Evolutionary conservation across 2,329 filamentous ascomycete genomes (phyloP).

Genomic region (Pseudocercospora vitis): DNA sequence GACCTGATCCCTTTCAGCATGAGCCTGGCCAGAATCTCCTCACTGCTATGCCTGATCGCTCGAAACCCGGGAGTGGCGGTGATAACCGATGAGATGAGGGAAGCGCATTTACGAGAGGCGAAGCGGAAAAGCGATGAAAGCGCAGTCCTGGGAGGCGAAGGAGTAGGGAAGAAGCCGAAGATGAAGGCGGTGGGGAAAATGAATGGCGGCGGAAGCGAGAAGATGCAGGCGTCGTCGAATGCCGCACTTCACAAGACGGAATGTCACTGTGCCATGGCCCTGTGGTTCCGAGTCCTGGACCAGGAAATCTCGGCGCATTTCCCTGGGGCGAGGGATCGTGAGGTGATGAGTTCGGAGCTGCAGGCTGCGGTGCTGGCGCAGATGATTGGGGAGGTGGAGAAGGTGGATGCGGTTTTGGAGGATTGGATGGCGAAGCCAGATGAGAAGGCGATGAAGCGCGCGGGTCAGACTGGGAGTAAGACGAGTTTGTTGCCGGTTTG

Average conservation of each 20-base stretch:
- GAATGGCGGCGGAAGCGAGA: no score
- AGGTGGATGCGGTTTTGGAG: background rate
- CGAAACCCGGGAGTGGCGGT: background rate
- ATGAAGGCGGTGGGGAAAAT: background rate
- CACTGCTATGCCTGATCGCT: background rate
- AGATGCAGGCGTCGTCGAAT: no score
- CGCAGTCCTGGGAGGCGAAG: background rate
- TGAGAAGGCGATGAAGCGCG: background rate
- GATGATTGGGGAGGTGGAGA: background rate
- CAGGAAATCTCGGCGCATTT: background rate
- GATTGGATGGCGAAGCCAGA: background rate
- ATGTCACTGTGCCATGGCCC: background rate
- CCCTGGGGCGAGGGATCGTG: background rate
- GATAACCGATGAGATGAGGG: background rate
- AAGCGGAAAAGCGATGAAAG: background rate
- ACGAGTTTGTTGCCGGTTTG: background rate
- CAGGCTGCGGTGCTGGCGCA: background rate
- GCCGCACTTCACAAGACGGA: background rate
- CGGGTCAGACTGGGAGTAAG: background rate
- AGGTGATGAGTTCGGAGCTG: background rate
- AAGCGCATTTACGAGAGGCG: background rate
- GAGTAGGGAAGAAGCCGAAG: background rate
- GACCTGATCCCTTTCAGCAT: slow-evolving; percentile 2
- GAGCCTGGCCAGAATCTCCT: background rate
- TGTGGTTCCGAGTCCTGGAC: slow-evolving; percentile 1